A percentile compares a stretch with the other conserved stretches of the same genome.
Conservation (phyloP, 768 basidiomycete genomes). For the Chalciporus chontae region DNA sequence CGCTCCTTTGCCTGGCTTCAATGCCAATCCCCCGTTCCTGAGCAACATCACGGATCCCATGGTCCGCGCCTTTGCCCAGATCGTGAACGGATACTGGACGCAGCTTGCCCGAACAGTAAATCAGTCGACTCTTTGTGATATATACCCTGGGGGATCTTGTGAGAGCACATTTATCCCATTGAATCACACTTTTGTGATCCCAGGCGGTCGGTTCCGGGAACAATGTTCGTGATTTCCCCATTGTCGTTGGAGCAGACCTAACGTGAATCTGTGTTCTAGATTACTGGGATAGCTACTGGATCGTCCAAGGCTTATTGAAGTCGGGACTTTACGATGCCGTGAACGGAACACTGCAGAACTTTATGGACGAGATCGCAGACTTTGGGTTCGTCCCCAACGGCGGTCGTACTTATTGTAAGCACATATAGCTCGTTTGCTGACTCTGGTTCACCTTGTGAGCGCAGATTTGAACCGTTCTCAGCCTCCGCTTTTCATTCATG, state of each 20-base stretch:
- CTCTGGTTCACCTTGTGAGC: not conserved
- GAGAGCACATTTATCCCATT: conserved; percentile 86
- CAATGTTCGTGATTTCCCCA: conserved; percentile 56
- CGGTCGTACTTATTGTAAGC: conserved; percentile 83
- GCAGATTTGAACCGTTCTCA: conserved; percentile 87
- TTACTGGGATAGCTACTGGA: conserved; percentile 80
- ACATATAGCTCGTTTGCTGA: not conserved
- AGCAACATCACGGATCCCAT: conserved; percentile 66
- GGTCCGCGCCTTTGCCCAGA: conserved; percentile 65
- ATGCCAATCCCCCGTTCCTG: conserved; percentile 60
- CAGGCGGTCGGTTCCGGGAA: conserved; percentile 83
- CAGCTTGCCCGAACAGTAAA: conserved; percentile 78
- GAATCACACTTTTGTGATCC: conserved; percentile 89
- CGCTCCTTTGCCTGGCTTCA: conserved; percentile 59
- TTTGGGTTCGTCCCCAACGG: conserved; percentile 96
- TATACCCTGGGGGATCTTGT: conserved; percentile 47
- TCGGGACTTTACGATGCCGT: conserved; percentile 71
- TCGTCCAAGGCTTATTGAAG: conserved; percentile 79
- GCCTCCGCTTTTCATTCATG: conserved; percentile 84
- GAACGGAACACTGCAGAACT: conserved; percentile 82
- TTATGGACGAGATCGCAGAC: conserved; percentile 86
- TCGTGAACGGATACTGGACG: conserved; percentile 86
- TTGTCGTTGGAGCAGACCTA: not conserved
- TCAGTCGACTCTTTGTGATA: conserved; percentile 57
- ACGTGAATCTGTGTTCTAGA: conserved; percentile 27